A percentile compares a stretch with the other conserved stretches of the same genome.
Conservation (phyloP, 2,329 filamentous ascomycete species). For the Cladosporium halotolerans region DNA sequence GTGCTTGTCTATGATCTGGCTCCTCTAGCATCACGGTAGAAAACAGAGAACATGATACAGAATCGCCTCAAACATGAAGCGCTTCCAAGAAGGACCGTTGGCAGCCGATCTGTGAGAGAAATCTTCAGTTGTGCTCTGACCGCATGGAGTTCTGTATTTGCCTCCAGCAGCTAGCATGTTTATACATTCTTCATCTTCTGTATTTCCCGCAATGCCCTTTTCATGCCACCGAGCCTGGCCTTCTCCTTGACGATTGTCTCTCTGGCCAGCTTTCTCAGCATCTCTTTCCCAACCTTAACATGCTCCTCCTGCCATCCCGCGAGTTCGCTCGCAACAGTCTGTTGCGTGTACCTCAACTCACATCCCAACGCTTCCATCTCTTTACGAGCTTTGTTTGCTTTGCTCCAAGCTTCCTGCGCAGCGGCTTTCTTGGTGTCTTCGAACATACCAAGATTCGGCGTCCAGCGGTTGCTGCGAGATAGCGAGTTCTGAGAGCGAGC, state of each 20-base stretch:
- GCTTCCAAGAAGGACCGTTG: too few relatives aligned
- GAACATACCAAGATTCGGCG: slow-evolving; percentile 56
- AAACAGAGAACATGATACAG: too few relatives aligned
- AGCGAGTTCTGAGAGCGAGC: slow-evolving; percentile 72
- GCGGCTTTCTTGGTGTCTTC: slow-evolving; percentile 81
- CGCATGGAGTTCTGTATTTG: too few relatives aligned
- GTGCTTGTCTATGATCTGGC: too few relatives aligned
- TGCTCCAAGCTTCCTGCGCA: slow-evolving; percentile 77
- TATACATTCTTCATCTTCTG: slow-evolving; percentile 12
- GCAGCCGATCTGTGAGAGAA: too few relatives aligned
- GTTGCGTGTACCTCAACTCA: slow-evolving; percentile 86
- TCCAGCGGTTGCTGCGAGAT: slow-evolving; percentile 70
- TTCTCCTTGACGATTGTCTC: slow-evolving; percentile 75
- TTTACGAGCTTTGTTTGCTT: slow-evolving; percentile 60
- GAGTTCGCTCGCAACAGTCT: slow-evolving; percentile 83
- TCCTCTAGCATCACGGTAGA: too few relatives aligned
- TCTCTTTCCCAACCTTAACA: slow-evolving; percentile 66
- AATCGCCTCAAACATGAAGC: too few relatives aligned
- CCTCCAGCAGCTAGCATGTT: background rate
- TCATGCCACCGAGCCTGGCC: slow-evolving; percentile 72
- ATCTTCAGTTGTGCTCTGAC: too few relatives aligned
- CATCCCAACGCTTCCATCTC: slow-evolving; percentile 70
- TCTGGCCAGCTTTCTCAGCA: slow-evolving; percentile 68
- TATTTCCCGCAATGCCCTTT: slow-evolving; percentile 63
- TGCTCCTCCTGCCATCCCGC: slow-evolving; percentile 92